Base-by-base conservation (phyloP, 352 stramenopile species). In the Phytophthora rubi region DNA sequence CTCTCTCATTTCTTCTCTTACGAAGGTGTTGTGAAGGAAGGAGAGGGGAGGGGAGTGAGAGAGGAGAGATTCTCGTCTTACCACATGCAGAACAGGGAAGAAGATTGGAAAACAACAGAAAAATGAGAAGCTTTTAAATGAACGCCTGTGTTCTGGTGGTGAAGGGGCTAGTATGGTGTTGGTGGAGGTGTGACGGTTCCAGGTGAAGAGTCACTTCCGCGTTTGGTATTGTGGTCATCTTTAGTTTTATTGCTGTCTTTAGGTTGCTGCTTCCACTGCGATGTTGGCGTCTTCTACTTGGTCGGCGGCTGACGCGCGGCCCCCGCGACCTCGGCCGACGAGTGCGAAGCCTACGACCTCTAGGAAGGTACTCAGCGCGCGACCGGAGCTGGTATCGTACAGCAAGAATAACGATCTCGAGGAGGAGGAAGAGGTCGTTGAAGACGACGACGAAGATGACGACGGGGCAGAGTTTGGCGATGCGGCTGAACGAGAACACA, bases 271-370 rank as follows among this genome's bases (percentile, higher is more conserved):
- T 60, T 6, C 0, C 3, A 45, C 23, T n/a, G n/a, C 21, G 13
- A 70, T 77, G 59, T 33, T 60, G 49, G 54, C 6, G 15, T 74
- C 59, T 35, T 66, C 65, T 44, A 58, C 55, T 21, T 77, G 65
- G 65, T 77, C 69, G 10, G 21, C 68, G 52, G 48, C 56, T 30
- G 53, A 39, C 16, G 13, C 59, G 5, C 47, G 32, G 6, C 76
- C 73, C 28, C 68, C 65, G 18, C 73, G 61, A 7, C 52, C 68
- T 57, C 70, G 82, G 5, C 84, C 82, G 1, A 86, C 77, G 70
- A 92, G 84, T 64, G 82, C 81, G 21, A 89, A 79, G 44, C 79
- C 76, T 44, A 53, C 66, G 26, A 53, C 39, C 15, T 60, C 51
- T 16, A 73, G 53, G 23, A 62, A 62, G n/a, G 21, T 65, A 23